These are phyloP conservation scores for Leucocoprinus birnbaumii DNA, from an alignment of 768 basidiomycete species.

Conservation along the genomic window DNA sequence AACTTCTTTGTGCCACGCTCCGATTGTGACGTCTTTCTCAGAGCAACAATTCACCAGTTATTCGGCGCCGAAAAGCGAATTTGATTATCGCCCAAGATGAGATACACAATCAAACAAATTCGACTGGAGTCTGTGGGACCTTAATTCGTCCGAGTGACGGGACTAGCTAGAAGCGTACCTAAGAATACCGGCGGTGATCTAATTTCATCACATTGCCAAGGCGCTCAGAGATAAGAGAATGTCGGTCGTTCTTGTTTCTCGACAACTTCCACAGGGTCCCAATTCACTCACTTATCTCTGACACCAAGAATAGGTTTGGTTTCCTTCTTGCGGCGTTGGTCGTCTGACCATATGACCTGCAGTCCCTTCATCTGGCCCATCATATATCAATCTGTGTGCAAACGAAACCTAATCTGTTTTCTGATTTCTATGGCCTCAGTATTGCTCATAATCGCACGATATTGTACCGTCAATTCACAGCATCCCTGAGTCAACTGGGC, in stretches of 20 bases:
- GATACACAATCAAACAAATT: background rate
- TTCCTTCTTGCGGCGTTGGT: background rate
- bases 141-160: too few species aligned
- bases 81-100: background rate
- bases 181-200: background rate
- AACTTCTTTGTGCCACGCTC: too few species aligned
- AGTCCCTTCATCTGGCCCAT: background rate
- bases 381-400: background rate
- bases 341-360: background rate
- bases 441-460: background rate
- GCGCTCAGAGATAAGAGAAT: background rate
- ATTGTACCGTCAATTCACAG: background rate
- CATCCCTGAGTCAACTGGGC: too few species aligned
- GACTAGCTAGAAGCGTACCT: background rate
- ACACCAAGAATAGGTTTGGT: background rate
- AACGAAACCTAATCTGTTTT: background rate
- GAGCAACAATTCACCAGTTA: background rate
- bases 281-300: slow-evolving; percentile 4
- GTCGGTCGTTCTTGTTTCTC: background rate
- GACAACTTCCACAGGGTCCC: background rate
- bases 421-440: background rate
- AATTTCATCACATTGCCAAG: background rate
- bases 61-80: background rate
- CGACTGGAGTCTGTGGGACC: background rate
- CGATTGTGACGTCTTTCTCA: too few species aligned